Evolutionary conservation across 2,329 filamentous ascomycete genomes (phyloP), one percentile per base, ranked within the genome.

Genomic region (Rosellinia necatrix): DNA sequence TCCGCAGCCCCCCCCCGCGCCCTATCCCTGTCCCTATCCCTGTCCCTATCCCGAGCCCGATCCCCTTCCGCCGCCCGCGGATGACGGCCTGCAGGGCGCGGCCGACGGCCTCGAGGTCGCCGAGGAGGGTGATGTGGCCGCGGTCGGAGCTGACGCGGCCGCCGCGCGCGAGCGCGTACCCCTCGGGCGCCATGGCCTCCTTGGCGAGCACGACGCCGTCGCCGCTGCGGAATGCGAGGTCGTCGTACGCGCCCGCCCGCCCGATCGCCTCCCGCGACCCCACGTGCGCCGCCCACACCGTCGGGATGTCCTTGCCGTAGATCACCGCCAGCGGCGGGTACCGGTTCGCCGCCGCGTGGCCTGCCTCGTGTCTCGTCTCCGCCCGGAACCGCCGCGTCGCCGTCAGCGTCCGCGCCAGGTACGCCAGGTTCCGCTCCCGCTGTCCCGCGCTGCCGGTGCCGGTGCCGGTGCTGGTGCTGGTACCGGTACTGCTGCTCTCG

Each of bases 141-240:
- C 91, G 80, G 62, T 96, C 91, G 50, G 88, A 92, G 64, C 85
- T 87, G 10, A 96, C 84, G 15, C 91, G 77, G 0, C 92, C 92
- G 10, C 87, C 88, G 41, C 81, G 84, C 1, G 87, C 90, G 30
- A 89, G 78, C 44, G 82, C 80, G 70, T 96, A 97, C 0, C 92
- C 92, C 2, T 83, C 75, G 0, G 92, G 92, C 38, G 96, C 73
- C 90, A 96, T 93, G 0, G 92, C 89, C 59, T 93, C 90, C 47
- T 85, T 85, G 0, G 92, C 90, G 6, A 97, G 80, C 51, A 93
- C 91, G 0, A 97, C 92, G 0, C 92, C 93, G 69, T 97, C 92
- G 2, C 92, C 92, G 19, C 87, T 88, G 0, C 89, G 88, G 74
- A 97, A 97, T 0, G 91, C 83, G 2, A 97, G 79, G 64, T 96